phyloP scores from a whole-genome alignment of 495 filamentous ascomycete species.

The Xylaria bambusicola region DNA sequence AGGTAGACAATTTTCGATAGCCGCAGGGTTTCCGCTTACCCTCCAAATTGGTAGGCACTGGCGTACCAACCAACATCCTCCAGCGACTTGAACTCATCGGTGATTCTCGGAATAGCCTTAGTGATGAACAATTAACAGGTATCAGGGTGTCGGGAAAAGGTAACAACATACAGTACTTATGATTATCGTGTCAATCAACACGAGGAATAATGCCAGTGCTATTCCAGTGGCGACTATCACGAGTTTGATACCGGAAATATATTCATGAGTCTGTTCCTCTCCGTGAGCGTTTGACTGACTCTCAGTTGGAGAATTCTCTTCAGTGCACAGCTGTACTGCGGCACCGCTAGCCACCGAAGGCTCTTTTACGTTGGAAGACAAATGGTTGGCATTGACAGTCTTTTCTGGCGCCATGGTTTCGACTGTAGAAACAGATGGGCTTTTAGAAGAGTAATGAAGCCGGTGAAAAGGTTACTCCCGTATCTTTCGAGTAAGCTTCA shows the following conservation, averaged over 20 bases:
- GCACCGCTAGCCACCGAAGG: no score
- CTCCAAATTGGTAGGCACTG: conserved; percentile 18
- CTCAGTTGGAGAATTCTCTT: no score
- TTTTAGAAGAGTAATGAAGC: no score
- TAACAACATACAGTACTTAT: conserved; percentile 35
- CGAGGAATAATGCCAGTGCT: conserved; percentile 43
- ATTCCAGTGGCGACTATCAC: conserved; percentile 15
- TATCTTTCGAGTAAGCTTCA: no score
- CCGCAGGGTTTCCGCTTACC: not conserved
- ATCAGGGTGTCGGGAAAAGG: not conserved
- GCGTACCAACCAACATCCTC: conserved; percentile 54
- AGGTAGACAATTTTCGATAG: no score
- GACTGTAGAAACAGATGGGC: no score
- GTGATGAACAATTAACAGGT: not conserved
- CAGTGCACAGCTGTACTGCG: no score
- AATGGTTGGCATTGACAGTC: no score
- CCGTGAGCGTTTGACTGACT: no score
- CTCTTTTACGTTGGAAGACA: no score
- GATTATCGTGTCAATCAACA: conserved; percentile 51
- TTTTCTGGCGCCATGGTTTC: no score
- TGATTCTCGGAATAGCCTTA: conserved; percentile 36
- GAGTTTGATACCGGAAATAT: not conserved
- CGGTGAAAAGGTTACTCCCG: no score
- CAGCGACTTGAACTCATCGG: conserved; percentile 41
- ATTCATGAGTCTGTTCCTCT: not conserved